Evolutionary conservation across 345 rosid species (phyloP), one percentile per base, ranked within the genome.

Genomic region (Ceriops decandra): DNA sequence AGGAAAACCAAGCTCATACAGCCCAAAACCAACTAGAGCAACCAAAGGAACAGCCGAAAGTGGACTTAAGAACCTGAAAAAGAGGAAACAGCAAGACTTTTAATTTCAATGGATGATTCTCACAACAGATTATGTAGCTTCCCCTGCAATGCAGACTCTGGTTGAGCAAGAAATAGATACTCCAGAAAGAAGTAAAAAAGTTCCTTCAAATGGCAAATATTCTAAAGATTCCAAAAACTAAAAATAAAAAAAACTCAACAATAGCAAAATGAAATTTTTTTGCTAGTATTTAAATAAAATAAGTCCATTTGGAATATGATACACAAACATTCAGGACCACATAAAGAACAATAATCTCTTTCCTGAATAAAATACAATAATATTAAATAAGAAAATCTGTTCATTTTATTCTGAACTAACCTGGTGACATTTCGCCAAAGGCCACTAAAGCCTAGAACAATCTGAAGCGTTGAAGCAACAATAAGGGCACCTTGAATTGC

Each of bases 401-500:
- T 56, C 30, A 4, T 56, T 24, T 21, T 56, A 24, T 62, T 63
- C 53, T 56, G 64, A 68, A 72, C 85, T 52, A 60, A 95, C 99
- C 93, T 88, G 52, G 90, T 46, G 66, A 95, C 98, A 71, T 87
- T 88, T 66, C 96, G 97, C 99, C 98, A 95, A 64, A 95, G 96
- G 66, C 99, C 99, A 77, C 96, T 95, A 79, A 95, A 95, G 63
- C 99, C 99, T 36, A 95, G 87, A 62, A 88, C 91, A 68, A 95
- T 95, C 79, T 95, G 99, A 84, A 91, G 96, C 56, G 88, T 82
- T 17, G 99, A 91, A 72, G 99, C 95, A 52, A 95, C 89, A 74
- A 95, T 95, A n/a, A 95, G 82, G 51, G 99, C 79, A 73, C 99
- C 99, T 82, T 95, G 99, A n/a, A 85, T 90, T 65, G 96, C 97